Conservation (phyloP, 2,329 filamentous ascomycete genomes). For the Aspergillus candidus region DNA sequence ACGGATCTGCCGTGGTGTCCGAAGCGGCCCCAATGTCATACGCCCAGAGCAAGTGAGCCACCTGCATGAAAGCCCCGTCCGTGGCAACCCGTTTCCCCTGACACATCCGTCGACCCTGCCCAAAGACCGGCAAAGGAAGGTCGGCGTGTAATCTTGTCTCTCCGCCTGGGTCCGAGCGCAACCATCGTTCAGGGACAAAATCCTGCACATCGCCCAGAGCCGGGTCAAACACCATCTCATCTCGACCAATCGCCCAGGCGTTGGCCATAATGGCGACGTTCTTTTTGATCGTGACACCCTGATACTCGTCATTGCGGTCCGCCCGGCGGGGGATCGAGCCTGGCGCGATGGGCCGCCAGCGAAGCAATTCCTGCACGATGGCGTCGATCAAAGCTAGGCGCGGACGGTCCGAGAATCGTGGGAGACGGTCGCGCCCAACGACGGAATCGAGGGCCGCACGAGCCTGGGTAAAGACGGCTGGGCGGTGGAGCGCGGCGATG, state of each 20-base stretch:
- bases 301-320: constrained; percentile 42
- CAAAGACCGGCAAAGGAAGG: constrained; percentile 17
- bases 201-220: constrained; percentile 12
- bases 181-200: constrained; percentile 18
- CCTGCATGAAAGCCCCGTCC: constrained; percentile 18
- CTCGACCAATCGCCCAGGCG: constrained; percentile 41
- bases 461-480: constrained; percentile 34
- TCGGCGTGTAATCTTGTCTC: constrained; percentile 10
- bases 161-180: constrained; percentile 4
- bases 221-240: constrained; percentile 32
- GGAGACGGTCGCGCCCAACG: constrained; percentile 26
- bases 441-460: constrained; percentile 32
- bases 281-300: constrained; percentile 43
- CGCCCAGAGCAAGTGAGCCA: constrained; percentile 19
- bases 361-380: constrained; percentile 31
- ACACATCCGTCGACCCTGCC: constrained; percentile 18
- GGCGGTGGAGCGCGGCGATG: constrained; percentile 43
- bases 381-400: constrained; percentile 29
- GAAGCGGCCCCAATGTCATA: constrained; percentile 15
- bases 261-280: constrained; percentile 44
- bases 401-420: constrained; percentile 28
- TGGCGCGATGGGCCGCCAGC: constrained; percentile 40
- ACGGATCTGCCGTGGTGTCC: constrained; percentile 15
- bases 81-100: constrained; percentile 18
- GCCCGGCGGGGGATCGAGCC: constrained; percentile 45